These are phyloP conservation scores for Cornus kousa DNA, from an alignment of 148 eudicot species.

Conservation along the genomic window DNA sequence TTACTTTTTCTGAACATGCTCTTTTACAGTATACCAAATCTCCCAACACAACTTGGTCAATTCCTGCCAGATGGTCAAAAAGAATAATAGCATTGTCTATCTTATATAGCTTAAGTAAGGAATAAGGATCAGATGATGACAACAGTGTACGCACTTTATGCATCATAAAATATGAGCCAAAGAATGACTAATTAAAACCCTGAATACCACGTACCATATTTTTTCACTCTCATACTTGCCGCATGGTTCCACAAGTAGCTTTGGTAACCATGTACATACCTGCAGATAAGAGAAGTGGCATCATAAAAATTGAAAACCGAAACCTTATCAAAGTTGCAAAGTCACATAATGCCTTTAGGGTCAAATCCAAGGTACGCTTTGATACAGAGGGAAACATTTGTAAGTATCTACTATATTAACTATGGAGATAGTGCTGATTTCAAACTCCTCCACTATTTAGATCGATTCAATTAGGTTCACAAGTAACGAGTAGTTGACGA, in stretches of 20 bases:
- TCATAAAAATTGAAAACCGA: neutral
- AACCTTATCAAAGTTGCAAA: neutral
- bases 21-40: constrained; percentile 84
- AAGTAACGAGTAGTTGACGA: too few species aligned
- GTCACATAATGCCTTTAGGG: neutral
- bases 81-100: neutral
- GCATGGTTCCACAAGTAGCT: constrained; percentile 98
- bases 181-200: neutral
- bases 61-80: constrained; percentile 46
- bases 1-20: constrained; percentile 36
- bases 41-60: constrained; percentile 70
- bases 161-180: neutral
- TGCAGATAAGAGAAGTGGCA: constrained; percentile 25
- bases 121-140: neutral
- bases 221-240: constrained; percentile 78
- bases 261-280: constrained; percentile 97
- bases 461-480: too few species aligned
- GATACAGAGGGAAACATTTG: neutral
- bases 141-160: neutral
- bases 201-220: constrained; percentile 55
- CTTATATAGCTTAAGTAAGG: neutral
- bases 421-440: neutral
- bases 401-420: too few species aligned
- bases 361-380: neutral
- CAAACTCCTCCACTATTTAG: too few species aligned